A percentile compares a stretch with the other conserved stretches of the same genome.
Conservation (phyloP, 805 yeast species). For the Ogataea populi-albae region DNA sequence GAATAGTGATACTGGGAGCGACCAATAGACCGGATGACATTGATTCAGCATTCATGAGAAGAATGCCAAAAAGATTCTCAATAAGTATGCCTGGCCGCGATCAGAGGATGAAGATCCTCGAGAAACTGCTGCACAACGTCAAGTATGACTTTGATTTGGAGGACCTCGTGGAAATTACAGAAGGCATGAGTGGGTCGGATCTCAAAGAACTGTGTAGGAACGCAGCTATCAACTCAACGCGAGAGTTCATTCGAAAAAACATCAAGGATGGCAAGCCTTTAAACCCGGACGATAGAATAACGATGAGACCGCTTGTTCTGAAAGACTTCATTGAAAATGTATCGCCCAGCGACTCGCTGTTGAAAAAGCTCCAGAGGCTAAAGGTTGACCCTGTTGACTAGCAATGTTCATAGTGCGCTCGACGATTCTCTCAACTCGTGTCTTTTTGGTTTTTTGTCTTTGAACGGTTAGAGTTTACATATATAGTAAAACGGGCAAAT, state of each 20-base stretch:
- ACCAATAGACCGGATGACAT: conserved; percentile 91
- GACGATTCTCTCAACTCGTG: no score
- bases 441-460: no score
- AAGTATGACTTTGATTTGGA: conserved; percentile 65
- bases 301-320: conserved; percentile 62
- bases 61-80: conserved; percentile 88
- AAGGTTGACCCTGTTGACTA: conserved; percentile 22
- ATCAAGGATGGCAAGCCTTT: conserved; percentile 40
- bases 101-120: conserved; percentile 69
- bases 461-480: no score
- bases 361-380: conserved; percentile 20
- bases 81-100: conserved; percentile 65
- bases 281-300: conserved; percentile 34
- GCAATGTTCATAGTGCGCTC: no score
- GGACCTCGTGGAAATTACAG: conserved; percentile 58
- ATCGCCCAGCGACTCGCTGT: conserved; percentile 28
- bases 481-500: no score
- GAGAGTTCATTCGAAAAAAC: conserved; percentile 72
- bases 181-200: conserved; percentile 87
- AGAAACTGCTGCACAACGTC: conserved; percentile 66
- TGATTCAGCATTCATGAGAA: conserved; percentile 86
- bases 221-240: conserved; percentile 85
- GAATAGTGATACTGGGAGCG: conserved; percentile 88
- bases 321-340: conserved; percentile 54
- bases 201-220: conserved; percentile 87